phyloP scores from a whole-genome alignment of 75 land plant species.

The Ceratopteris richardii region DNA sequence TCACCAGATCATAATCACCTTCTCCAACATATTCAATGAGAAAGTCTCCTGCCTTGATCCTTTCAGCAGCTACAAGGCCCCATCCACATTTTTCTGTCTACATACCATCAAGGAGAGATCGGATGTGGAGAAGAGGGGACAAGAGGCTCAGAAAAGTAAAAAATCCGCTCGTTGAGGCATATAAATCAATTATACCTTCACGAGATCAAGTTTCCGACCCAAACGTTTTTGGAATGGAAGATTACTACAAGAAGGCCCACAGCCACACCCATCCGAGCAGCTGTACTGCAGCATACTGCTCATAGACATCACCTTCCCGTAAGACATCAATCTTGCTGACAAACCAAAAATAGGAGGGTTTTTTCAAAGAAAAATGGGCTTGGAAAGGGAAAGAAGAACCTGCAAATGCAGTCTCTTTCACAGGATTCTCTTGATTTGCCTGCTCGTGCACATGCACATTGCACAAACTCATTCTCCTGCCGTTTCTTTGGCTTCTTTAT shows the following conservation, averaged over 20 bases:
- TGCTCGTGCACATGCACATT: constrained; percentile 55
- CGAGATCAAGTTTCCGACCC: constrained; percentile 61
- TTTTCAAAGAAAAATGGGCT: too few species aligned
- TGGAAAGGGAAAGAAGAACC: constrained; percentile 43
- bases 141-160: too few species aligned
- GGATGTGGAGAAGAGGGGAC: too few species aligned
- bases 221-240: constrained; percentile 77
- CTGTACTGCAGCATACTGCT: constrained; percentile 74
- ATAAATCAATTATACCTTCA: constrained; percentile 39
- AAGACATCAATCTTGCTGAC: not conserved
- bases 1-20: constrained; percentile 34
- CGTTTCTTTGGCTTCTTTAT: constrained; percentile 52
- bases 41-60: constrained; percentile 77
- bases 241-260: constrained; percentile 66
- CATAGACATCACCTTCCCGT: not conserved
- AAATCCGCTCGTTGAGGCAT: too few species aligned
- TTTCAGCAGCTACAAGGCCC: constrained; percentile 79
- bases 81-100: constrained; percentile 94
- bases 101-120: not conserved
- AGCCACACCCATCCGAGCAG: constrained; percentile 80
- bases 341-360: too few species aligned
- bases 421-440: constrained; percentile 36
- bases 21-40: constrained; percentile 95
- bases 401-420: constrained; percentile 76
- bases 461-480: constrained; percentile 70